Conservation (phyloP, 768 basidiomycete species). For the Lactifluus rugatus region DNA sequence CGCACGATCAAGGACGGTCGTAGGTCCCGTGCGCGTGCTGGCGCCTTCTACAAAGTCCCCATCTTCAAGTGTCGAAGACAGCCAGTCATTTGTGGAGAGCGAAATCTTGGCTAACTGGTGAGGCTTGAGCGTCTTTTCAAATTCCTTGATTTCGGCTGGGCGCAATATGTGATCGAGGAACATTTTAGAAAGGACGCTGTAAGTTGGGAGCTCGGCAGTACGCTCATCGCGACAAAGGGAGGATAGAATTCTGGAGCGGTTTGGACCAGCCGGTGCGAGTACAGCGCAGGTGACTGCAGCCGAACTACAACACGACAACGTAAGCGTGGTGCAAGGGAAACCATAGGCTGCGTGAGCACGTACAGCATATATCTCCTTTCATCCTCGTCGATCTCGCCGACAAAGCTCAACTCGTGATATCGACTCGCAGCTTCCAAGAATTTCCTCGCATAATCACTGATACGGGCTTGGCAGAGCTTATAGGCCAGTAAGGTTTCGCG, state of each 20-base stretch:
- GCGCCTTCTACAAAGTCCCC: conserved; percentile 43
- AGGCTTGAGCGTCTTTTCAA: conserved; percentile 75
- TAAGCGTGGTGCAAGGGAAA: background rate
- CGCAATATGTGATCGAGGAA: conserved; percentile 96
- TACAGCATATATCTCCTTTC: conserved; percentile 88
- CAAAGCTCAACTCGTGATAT: conserved; percentile 92
- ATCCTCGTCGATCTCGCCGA: conserved; percentile 85
- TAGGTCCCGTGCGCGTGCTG: conserved; percentile 81
- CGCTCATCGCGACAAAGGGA: conserved; percentile 93
- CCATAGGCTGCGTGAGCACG: conserved; percentile 25
- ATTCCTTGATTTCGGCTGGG: conserved; percentile 78
- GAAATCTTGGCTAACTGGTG: conserved; percentile 93
- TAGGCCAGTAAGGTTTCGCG: conserved; percentile 73
- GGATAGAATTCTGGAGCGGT: conserved; percentile 86
- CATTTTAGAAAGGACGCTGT: conserved; percentile 94
- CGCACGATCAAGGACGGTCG: conserved; percentile 92
- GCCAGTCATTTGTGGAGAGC: conserved; percentile 72
- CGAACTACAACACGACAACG: conserved; percentile 35
- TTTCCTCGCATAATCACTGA: conserved; percentile 84
- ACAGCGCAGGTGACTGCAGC: conserved; percentile 96
- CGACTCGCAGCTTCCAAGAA: conserved; percentile 91
- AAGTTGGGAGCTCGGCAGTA: conserved; percentile 64
- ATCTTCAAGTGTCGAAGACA: conserved; percentile 57
- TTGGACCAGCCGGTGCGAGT: conserved; percentile 93
- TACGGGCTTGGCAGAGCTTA: conserved; percentile 90